Base-by-base conservation (phyloP, 2,329 filamentous ascomycete species). In the Chalara sp. region DNA sequence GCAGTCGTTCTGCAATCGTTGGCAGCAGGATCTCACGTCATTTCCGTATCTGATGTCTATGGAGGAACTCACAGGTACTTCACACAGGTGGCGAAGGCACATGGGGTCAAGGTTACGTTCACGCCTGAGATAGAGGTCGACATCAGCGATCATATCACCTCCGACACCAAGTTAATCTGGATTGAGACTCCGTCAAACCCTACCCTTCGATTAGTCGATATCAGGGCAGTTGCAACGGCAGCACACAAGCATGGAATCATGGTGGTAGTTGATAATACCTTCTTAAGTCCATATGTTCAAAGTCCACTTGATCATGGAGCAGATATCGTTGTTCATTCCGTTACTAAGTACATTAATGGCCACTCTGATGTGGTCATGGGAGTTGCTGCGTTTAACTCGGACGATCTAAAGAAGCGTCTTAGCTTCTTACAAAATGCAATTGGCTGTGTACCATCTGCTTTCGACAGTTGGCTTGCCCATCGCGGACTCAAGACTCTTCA, bases 181-280 rank as follows among this genome's bases (percentile, higher is more conserved):
- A 97, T 99, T 65, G 90, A 99, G 74, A 86, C 83, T 7, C 93
- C 93, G 29, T 93, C 87, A 62, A 99, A 99, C 74, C 93, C 93
- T 0, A 99, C 93, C 6, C 78, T 99, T 51, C 83, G 87, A 31
- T 79, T 99, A 45, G 92, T 97, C 58, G 92, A 99, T 71, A 96
- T 99, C 66, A 79, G 87, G 61, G 85, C 88, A 48, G 87, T 99
- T 40, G 86, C 87, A 31, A 82, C 81, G 31, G 79, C 86, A 50
- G 93, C 93, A 13, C 93, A 97, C 70, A 76, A 85, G 62, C 87
- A 89, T 65, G 92, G 91, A 55, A 89, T 97, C 63, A 77, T 89
- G 66, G 93, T 99, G 42, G 93, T 99, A n/a, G 93, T 99, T 41
- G 93, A 99, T 76, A 99, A 99, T 76, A 99, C 93, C 21, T 99